phyloP scores from a whole-genome alignment of 164 flowering plant genomes.

The Kalanchoe fedtschenkoi region DNA sequence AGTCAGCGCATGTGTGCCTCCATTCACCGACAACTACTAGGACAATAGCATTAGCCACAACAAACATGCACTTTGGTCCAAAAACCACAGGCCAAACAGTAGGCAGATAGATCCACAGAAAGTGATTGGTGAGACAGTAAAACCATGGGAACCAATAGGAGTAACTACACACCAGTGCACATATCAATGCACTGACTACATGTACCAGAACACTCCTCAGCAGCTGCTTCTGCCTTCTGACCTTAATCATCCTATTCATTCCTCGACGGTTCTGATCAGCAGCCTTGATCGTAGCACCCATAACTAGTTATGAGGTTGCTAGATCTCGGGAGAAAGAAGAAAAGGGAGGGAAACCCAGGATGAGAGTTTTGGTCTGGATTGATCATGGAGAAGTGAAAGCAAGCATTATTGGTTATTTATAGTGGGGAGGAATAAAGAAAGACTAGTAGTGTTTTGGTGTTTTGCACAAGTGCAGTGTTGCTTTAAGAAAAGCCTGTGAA shows the following conservation, averaged over 20 bases:
- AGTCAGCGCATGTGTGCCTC: constrained; percentile 5
- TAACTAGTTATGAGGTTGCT: neutral
- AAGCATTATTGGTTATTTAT: neutral
- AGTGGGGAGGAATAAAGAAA: neutral
- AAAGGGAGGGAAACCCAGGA: neutral
- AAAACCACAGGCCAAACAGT: constrained; percentile 10
- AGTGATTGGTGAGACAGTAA: constrained; percentile 1
- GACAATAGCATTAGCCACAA: constrained; percentile 14
- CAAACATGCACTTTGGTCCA: constrained; percentile 13
- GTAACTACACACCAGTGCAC: constrained; percentile 10
- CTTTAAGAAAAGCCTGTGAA: constrained; percentile 2
- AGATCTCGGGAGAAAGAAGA: neutral
- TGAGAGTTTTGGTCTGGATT: neutral
- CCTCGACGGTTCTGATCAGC: constrained; percentile 5
- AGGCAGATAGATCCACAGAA: constrained; percentile 11
- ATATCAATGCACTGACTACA: constrained; percentile 10
- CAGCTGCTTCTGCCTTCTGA: neutral
- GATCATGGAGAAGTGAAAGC: constrained; percentile 1
- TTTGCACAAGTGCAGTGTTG: constrained; percentile 2
- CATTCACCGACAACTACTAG: constrained; percentile 16
- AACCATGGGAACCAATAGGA: constrained; percentile 13
- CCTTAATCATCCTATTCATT: constrained; percentile 9
- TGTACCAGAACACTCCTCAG: constrained; percentile 7
- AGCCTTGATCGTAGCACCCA: constrained; percentile 3
- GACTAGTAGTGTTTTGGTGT: constrained; percentile 4